A percentile compares a stretch with the other conserved stretches of the same genome.
phyloP scores from a whole-genome alignment of 306 rosid genomes.

The Rosa persica region DNA sequence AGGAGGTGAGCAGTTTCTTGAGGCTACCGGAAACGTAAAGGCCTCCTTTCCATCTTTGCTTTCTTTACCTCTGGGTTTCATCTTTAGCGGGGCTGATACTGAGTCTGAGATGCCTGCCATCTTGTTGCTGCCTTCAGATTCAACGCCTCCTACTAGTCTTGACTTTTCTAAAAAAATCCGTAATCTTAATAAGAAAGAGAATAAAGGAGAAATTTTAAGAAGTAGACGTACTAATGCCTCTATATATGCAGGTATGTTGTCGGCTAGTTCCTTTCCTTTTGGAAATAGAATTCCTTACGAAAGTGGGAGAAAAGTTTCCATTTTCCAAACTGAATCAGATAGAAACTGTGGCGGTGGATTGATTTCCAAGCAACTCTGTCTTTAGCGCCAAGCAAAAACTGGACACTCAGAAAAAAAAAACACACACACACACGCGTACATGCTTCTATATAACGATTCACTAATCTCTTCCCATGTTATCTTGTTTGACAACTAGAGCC shows the following conservation, averaged over 20 bases:
- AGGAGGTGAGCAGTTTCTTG: too few relatives aligned
- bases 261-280: not conserved
- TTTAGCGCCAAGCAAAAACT: too few relatives aligned
- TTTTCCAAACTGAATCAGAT: too few relatives aligned
- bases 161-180: not conserved
- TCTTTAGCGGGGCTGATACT: not conserved
- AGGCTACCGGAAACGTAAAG: too few relatives aligned
- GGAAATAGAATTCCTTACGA: not conserved
- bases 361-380: not conserved
- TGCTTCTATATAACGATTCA: too few relatives aligned
- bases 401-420: too few relatives aligned
- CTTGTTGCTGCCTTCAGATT: not conserved
- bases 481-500: too few relatives aligned
- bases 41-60: not conserved
- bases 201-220: not conserved
- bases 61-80: not conserved
- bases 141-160: not conserved
- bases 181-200: not conserved
- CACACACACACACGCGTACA: too few relatives aligned
- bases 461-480: too few relatives aligned
- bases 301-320: not conserved
- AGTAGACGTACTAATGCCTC: not conserved
- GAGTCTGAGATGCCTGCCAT: not conserved
- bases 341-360: not conserved
- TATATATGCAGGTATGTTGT: too few relatives aligned